These are phyloP conservation scores for Typha latifolia DNA, from an alignment of 176 grass and related monocot genomes.

Conservation along the genomic window DNA sequence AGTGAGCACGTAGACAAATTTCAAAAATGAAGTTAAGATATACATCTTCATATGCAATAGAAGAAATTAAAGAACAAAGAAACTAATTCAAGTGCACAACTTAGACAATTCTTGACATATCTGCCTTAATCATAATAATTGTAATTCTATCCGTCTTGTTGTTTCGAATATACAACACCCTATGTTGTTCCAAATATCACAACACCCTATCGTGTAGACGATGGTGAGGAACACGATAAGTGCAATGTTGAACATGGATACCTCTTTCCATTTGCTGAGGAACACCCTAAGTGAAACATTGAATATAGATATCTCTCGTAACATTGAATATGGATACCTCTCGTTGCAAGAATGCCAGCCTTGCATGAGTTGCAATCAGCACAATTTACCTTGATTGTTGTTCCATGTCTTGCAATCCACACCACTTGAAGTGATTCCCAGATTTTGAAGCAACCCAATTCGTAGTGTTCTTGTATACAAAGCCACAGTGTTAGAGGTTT, in stretches of 20 bases:
- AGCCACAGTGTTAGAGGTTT: conserved; percentile 26
- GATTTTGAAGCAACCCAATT: not conserved
- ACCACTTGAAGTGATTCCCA: not conserved
- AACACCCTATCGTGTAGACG: conserved; percentile 58
- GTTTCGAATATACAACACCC: conserved; percentile 17
- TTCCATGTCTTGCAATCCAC: conserved; percentile 9
- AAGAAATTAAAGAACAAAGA: no score
- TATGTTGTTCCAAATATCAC: not conserved
- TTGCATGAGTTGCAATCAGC: conserved; percentile 30
- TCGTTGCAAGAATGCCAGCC: conserved; percentile 39
- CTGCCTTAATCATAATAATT: not conserved
- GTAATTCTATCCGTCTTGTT: conserved; percentile 11
- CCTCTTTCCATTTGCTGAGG: conserved; percentile 36
- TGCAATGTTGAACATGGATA: conserved; percentile 39
- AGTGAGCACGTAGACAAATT: no score
- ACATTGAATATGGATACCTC: conserved; percentile 21
- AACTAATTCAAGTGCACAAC: no score
- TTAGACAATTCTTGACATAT: no score
- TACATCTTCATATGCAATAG: no score
- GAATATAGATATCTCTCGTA: conserved; percentile 26
- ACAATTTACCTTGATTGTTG: conserved; percentile 13
- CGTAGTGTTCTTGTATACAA: conserved; percentile 8
- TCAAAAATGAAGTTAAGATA: no score
- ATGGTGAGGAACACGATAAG: conserved; percentile 36
- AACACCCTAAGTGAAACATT: conserved; percentile 4